These are phyloP conservation scores for Hericium rajendrae DNA, from an alignment of 768 basidiomycete species.

Conservation along the genomic window DNA sequence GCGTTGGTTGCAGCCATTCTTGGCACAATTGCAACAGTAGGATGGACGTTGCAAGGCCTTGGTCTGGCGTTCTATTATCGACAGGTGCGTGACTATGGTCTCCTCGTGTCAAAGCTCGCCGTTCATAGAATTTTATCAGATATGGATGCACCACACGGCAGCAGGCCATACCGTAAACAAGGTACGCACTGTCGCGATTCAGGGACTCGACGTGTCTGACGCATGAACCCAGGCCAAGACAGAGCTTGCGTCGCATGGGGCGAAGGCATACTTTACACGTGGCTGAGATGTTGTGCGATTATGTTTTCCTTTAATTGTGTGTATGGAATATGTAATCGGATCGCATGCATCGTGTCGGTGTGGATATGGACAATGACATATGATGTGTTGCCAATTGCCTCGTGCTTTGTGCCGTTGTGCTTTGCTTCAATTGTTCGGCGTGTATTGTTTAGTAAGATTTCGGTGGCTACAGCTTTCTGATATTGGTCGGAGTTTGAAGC, in stretches of 20 bases:
- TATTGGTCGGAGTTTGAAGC: constrained; percentile 33
- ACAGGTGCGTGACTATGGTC: constrained; percentile 37
- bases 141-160: constrained; percentile 68
- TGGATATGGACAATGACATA: neutral
- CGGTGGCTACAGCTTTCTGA: neutral
- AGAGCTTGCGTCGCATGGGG: constrained; percentile 76
- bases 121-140: constrained; percentile 30
- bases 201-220: neutral
- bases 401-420: neutral
- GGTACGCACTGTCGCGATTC: constrained; percentile 30
- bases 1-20: constrained; percentile 76
- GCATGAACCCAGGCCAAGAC: constrained; percentile 56
- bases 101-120: constrained; percentile 7
- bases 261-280: constrained; percentile 81
- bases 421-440: neutral
- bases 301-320: constrained; percentile 1
- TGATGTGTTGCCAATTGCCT: neutral
- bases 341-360: neutral
- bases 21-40: constrained; percentile 69
- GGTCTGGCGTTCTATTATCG: constrained; percentile 78
- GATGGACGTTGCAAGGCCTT: constrained; percentile 80
- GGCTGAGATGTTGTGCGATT: constrained; percentile 35
- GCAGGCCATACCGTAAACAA: constrained; percentile 86
- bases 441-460: neutral
- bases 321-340: neutral